Base-by-base conservation (phyloP, 306 rosid species). In the Inga leiocalycina region DNA sequence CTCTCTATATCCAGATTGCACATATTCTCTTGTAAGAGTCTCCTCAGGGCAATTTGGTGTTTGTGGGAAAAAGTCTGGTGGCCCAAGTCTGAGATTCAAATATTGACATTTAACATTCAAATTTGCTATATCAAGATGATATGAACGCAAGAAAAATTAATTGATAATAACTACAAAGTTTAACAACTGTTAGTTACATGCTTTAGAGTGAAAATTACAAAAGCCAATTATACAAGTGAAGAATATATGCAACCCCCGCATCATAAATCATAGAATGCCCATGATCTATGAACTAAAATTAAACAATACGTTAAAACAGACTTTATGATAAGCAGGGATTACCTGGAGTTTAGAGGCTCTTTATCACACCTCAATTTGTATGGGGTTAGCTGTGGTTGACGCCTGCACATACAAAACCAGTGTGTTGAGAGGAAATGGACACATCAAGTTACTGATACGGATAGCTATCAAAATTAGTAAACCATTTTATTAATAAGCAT, bases 281-380 rank as follows among this genome's bases (percentile, higher is more conserved):
- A 43, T 20, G 27, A 41, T 62, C 32, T 71, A 78, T 81, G 65
- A 77, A 62, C 46, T 20, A 70, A 64, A 30, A 71, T 34, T 11
- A 54, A 78, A 43, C 71, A 65, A 32, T 10, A 7, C 70, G 44
- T 35, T 69, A 44, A 46, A 71, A 45, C 74, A 64, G 52, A 16
- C 43, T 52, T 45, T 46, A 48, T 66, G 71, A 35, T 62, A 17
- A 70, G 83, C 83, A 78, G 82, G 59, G 46, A 61, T 74, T 89
- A 95, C 98, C 98, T 90, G 51, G 90, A 80, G 85, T 92, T 95
- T 82, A 95, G 84, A 84, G 90, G 88, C 84, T 95, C 98, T 84
- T 95, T 95, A 65, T 93, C 97, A 75, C 98, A 95, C 95, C 91
- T 95, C 95, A 92, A 90, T 85, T 93, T 92, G 92, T 91, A 95